Evolutionary conservation across 2,329 filamentous ascomycete species (phyloP).

Genomic region (Pestalotiopsis sp.): DNA sequence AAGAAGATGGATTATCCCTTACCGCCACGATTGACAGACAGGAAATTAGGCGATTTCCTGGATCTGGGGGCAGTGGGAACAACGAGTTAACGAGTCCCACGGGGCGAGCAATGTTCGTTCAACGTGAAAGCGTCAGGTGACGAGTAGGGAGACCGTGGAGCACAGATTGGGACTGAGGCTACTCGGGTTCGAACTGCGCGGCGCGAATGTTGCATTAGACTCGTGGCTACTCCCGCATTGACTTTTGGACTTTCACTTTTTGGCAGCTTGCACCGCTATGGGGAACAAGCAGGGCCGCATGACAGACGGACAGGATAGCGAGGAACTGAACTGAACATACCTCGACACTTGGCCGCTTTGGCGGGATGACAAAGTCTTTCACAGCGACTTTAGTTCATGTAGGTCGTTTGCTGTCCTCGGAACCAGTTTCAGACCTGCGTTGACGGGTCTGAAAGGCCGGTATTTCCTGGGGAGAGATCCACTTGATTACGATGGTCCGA

Average conservation of each 20-base stretch:
- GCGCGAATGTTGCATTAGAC: neutral
- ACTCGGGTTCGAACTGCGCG: conserved; percentile 47
- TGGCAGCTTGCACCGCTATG: neutral
- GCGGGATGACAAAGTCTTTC: conserved; percentile 19
- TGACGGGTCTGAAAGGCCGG: conserved; percentile 33
- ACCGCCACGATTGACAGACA: conserved; percentile 54
- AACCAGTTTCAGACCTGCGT: conserved; percentile 35
- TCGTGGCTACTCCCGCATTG: neutral
- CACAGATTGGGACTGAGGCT: conserved; percentile 30
- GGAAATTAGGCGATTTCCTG: conserved; percentile 52
- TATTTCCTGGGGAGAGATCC: conserved; percentile 31
- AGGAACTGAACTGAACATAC: conserved; percentile 26
- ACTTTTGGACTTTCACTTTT: conserved; percentile 1
- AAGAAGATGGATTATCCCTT: conserved; percentile 42
- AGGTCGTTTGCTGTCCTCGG: conserved; percentile 34
- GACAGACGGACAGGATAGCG: neutral
- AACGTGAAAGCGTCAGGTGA: conserved; percentile 45
- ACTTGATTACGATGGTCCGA: conserved; percentile 35
- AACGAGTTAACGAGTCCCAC: conserved; percentile 70
- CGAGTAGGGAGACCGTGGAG: conserved; percentile 33
- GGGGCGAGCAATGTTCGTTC: conserved; percentile 41
- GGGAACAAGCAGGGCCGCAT: neutral
- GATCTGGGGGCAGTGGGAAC: conserved; percentile 50
- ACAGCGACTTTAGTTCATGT: conserved; percentile 31
- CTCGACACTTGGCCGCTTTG: conserved; percentile 34